Percentiles rank a stretch among this genome's conserved stretches.
These are phyloP conservation scores for Thalia dealbata DNA, from an alignment of 176 grass and related monocot species.

Conservation along the genomic window DNA sequence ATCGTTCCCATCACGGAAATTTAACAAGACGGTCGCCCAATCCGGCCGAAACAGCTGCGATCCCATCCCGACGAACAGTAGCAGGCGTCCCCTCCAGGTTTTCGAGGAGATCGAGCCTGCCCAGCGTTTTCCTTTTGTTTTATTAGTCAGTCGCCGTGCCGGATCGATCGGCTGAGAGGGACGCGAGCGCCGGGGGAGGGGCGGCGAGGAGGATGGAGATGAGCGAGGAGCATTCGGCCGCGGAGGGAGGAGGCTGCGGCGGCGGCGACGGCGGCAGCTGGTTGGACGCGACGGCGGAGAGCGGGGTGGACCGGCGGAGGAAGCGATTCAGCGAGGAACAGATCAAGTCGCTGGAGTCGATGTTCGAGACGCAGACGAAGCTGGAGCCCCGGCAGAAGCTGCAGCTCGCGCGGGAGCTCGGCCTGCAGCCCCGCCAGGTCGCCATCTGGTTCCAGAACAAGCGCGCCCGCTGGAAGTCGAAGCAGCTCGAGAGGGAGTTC, in stretches of 20 bases:
- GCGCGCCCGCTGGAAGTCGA: constrained; percentile 94
- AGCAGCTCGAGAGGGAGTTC: constrained; percentile 96
- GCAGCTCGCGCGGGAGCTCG: constrained; percentile 84
- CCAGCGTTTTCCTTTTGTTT: too few species aligned
- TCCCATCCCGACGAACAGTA: not conserved
- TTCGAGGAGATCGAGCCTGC: not conserved
- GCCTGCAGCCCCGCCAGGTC: constrained; percentile 84
- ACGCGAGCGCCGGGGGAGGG: too few species aligned
- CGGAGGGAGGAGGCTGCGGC: constrained; percentile 28
- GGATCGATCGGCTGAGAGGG: too few species aligned
- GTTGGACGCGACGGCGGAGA: constrained; percentile 23
- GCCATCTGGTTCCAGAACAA: constrained; percentile 99
- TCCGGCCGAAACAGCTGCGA: constrained; percentile 8
- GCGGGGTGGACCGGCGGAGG: constrained; percentile 44
- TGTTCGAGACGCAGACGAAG: constrained; percentile 93
- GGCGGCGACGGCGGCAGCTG: constrained; percentile 27
- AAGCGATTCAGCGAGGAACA: constrained; percentile 95
- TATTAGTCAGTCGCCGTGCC: too few species aligned
- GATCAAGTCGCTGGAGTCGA: constrained; percentile 97
- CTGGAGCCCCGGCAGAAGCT: constrained; percentile 95
- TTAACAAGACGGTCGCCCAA: constrained; percentile 26
- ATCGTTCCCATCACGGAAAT: constrained; percentile 25
- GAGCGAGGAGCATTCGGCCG: constrained; percentile 37
- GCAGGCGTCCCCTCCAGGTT: not conserved
- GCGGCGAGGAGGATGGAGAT: constrained; percentile 25